A percentile compares a stretch with the other conserved stretches of the same genome.
Evolutionary conservation across 163 green algal genomes (phyloP).

Genomic region (Prototheca wickerhamii): DNA sequence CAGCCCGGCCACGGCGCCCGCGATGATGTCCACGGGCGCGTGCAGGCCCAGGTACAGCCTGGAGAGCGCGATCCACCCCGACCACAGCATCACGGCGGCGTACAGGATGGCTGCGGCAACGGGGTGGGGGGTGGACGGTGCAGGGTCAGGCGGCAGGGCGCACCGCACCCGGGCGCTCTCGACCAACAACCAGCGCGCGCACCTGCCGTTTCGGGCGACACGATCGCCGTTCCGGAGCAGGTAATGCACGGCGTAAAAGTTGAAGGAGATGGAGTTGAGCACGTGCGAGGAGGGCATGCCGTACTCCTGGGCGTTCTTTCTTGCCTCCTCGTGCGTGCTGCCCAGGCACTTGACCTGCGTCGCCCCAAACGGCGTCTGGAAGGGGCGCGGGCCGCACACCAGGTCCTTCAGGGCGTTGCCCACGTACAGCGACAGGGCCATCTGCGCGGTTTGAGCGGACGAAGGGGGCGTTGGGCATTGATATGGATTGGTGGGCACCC

Average conservation of each 20-base stretch:
- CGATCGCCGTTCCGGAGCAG: slow-evolving; percentile 14
- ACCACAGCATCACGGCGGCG: slow-evolving; percentile 20
- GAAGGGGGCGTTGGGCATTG: not conserved
- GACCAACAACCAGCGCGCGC: not conserved
- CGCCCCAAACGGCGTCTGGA: slow-evolving; percentile 14
- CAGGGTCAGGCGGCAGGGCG: not conserved
- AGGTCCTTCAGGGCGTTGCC: slow-evolving; percentile 49
- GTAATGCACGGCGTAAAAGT: slow-evolving; percentile 37
- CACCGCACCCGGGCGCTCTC: not conserved
- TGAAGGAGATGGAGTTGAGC: slow-evolving; percentile 45
- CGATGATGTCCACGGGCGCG: slow-evolving; percentile 43
- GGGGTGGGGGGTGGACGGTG: not conserved
- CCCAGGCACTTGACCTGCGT: slow-evolving; percentile 19
- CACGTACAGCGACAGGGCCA: slow-evolving; percentile 38
- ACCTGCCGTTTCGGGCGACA: not conserved
- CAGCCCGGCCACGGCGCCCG: slow-evolving; percentile 29
- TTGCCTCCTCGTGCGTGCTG: slow-evolving; percentile 13
- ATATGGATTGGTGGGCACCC: not conserved
- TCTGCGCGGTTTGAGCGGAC: slow-evolving; percentile 5
- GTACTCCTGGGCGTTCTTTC: slow-evolving; percentile 43
- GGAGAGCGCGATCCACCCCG: slow-evolving; percentile 37
- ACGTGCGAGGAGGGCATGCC: slow-evolving; percentile 43
- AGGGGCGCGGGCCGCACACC: slow-evolving; percentile 35
- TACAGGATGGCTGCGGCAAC: slow-evolving; percentile 6
- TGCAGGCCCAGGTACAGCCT: slow-evolving; percentile 42